A percentile compares a stretch with the other conserved stretches of the same genome.
These are phyloP conservation scores for Melianthus villosus DNA, from an alignment of 441 rosid species.

Conservation along the genomic window DNA sequence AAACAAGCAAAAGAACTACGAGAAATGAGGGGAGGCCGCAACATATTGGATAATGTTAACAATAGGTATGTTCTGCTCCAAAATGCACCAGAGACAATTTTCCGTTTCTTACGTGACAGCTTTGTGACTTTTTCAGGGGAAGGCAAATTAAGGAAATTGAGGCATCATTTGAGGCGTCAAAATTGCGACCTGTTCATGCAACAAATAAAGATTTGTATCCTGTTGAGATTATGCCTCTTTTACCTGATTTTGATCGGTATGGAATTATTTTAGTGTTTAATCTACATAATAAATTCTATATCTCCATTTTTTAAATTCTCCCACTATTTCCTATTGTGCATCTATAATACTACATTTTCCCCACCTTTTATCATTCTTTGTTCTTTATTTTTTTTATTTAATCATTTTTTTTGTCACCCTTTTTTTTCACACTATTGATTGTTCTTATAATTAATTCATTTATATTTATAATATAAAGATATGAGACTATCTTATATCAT, in stretches of 20 bases:
- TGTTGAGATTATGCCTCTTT: conserved; percentile 59
- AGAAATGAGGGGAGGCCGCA: conserved; percentile 57
- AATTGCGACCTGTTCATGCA: conserved; percentile 68
- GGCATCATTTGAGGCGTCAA: conserved; percentile 74
- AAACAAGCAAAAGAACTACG: conserved; percentile 89
- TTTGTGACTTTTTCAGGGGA: conserved; percentile 35
- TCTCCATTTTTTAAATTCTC: too few relatives aligned
- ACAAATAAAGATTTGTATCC: conserved; percentile 63
- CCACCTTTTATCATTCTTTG: too few relatives aligned
- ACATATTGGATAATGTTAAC: conserved; percentile 56
- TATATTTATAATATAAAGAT: too few relatives aligned
- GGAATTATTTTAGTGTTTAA: conserved; percentile 14
- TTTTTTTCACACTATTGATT: too few relatives aligned
- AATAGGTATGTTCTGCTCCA: conserved; percentile 41
- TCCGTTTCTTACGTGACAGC: too few relatives aligned
- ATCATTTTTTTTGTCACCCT: too few relatives aligned
- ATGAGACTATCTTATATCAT: too few relatives aligned
- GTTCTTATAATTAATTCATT: too few relatives aligned
- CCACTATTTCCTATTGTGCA: neutral
- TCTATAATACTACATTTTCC: too few relatives aligned
- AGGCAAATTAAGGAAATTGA: conserved; percentile 85
- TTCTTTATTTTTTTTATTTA: too few relatives aligned
- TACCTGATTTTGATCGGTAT: conserved; percentile 83
- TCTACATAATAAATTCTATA: too few relatives aligned
- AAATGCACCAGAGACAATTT: too few relatives aligned